Percentiles rank a stretch among this genome's conserved stretches.
Evolutionary conservation across 768 basidiomycete genomes (phyloP).

Genomic region (Lepiota subincarnata): DNA sequence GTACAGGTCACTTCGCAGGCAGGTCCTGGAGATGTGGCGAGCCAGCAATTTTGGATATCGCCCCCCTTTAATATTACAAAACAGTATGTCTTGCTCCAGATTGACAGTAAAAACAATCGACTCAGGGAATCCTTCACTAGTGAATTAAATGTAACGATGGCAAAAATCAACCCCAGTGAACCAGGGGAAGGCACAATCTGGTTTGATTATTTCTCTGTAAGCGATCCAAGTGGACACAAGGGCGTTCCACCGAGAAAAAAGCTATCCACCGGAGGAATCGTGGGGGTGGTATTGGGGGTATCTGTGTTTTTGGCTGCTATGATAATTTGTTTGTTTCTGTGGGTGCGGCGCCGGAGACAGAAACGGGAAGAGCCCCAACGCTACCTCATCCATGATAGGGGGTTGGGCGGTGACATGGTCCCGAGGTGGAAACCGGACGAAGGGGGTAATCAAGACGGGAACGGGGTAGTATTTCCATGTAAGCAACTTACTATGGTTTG

Average conservation of each 20-base stretch:
- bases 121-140: slow-evolving; percentile 16
- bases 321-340: slow-evolving; percentile 18
- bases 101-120: neutral
- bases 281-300: slow-evolving; percentile 27
- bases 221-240: slow-evolving; percentile 20
- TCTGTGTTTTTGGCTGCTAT: slow-evolving; percentile 19
- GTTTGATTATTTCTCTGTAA: slow-evolving; percentile 37
- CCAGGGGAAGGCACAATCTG: slow-evolving; percentile 36
- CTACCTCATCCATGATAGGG: neutral
- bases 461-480: neutral
- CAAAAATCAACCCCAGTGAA: slow-evolving; percentile 23
- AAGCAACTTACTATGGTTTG: neutral
- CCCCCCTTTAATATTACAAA: slow-evolving; percentile 17
- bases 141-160: slow-evolving; percentile 31
- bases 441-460: neutral
- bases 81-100: slow-evolving; percentile 26
- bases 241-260: slow-evolving; percentile 6
- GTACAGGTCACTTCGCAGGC: slow-evolving; percentile 22
- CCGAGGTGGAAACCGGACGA: neutral
- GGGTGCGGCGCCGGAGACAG: slow-evolving; percentile 16
- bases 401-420: neutral
- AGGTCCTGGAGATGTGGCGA: slow-evolving; percentile 23
- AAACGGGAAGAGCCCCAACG: neutral
- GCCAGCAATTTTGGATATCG: slow-evolving; percentile 35
- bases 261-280: slow-evolving; percentile 21